Base-by-base conservation (phyloP, 2,329 filamentous ascomycete genomes). In the Colletotrichum simmondsii region DNA sequence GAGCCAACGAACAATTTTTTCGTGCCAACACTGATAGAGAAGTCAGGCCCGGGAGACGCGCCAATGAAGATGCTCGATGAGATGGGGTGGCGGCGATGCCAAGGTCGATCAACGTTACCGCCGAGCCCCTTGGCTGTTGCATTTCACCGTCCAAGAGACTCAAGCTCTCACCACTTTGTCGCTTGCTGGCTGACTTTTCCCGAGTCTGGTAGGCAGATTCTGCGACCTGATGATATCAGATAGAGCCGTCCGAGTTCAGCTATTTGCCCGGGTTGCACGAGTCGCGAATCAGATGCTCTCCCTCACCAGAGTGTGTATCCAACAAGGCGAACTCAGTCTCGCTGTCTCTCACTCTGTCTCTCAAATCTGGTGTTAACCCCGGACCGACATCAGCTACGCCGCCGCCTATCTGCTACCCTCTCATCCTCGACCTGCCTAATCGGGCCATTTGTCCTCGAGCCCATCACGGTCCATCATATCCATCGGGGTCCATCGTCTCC, bases 101-200 rank as follows among this genome's bases (percentile, higher is more conserved):
- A 74, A 74, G 73, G 46, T 73, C 65, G 73, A 73, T 73, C 73
- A 74, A 67, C 60, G 72, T 69, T 68, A 32, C 49, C 46, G 65
- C 65, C 72, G 64, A 74, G 59, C 32, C 19, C 30, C 69, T 73
- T 57, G 70, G 68, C 68, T n/a, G 56, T 57, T 37, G 68, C 68
- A 71, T 71, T 67, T 8, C 30, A 30, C 54, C n/a, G 42, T n/a
- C 46, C 7, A 49, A 19, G 42, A 10, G 42, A n/a, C 42, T 49
- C 42, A 26, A 56, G 46, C 52, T 62, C 37, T 60, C 28, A 26
- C 7, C 61, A 54, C 30, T 37, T 19, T 42, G 37, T 16, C 37
- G 16, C 37, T 16, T 63, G 37, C 26, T 49, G 4, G 30, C 63
- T 37, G 60, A 53, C 26, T 26, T 68, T 66, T 22, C 58, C 35